Percentiles rank a stretch among this genome's conserved stretches.
phyloP scores from a whole-genome alignment of 306 rosid species.

The Echinosophora koreensis region DNA sequence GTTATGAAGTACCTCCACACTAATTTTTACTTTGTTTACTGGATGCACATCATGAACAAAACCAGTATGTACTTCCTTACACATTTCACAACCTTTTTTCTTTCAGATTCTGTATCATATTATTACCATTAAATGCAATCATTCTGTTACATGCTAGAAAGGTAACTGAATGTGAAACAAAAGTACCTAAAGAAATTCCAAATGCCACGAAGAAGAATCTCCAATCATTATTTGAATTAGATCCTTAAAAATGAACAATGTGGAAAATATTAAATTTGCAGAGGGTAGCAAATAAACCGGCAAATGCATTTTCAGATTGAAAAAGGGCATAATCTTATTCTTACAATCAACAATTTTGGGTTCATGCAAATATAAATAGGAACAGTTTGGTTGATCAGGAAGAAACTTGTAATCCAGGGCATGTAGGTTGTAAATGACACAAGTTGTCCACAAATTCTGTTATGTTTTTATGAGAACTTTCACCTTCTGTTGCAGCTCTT shows the following conservation, averaged over 20 bases:
- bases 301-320: no score
- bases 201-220: slow-evolving; percentile 84
- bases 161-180: not conserved
- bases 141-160: slow-evolving; percentile 3
- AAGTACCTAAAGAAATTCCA: slow-evolving; percentile 88
- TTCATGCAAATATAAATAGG: not conserved
- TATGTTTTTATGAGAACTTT: slow-evolving; percentile 31
- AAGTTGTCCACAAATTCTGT: slow-evolving; percentile 34
- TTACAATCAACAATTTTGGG: not conserved
- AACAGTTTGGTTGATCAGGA: not conserved
- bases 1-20: no score
- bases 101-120: not conserved
- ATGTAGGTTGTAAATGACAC: not conserved
- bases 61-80: not conserved
- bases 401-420: not conserved
- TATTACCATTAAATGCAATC: not conserved
- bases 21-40: no score
- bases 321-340: no score
- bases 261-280: no score
- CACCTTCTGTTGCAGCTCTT: not conserved
- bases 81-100: no score
- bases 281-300: no score
- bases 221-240: slow-evolving; percentile 43
- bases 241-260: no score
- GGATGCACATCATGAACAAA: no score